These are phyloP conservation scores for Basipetospora sp. DNA, from an alignment of 2,329 filamentous ascomycete species.

Conservation along the genomic window DNA sequence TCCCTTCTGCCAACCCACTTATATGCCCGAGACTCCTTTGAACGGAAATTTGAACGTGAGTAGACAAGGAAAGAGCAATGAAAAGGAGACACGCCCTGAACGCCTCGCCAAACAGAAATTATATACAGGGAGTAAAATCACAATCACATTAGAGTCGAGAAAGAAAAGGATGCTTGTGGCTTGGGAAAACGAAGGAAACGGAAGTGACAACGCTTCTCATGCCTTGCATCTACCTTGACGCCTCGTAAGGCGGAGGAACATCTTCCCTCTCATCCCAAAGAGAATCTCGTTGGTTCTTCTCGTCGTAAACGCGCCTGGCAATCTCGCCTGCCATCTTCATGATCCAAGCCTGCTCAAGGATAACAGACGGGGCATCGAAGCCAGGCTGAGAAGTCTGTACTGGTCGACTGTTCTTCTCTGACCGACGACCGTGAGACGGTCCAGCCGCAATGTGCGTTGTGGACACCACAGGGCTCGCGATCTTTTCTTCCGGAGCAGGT, in stretches of 20 bases:
- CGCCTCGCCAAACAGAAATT: too few relatives aligned
- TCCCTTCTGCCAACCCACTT: too few relatives aligned
- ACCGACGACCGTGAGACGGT: not conserved
- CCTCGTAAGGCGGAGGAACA: constrained; percentile 47
- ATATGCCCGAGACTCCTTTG: too few relatives aligned
- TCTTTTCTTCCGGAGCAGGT: not conserved
- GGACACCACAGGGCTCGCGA: not conserved
- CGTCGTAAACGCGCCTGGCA: constrained; percentile 71
- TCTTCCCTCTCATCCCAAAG: constrained; percentile 43
- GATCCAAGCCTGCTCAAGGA: constrained; percentile 72
- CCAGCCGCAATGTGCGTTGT: too few relatives aligned
- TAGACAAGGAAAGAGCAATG: too few relatives aligned
- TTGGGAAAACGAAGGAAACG: not conserved
- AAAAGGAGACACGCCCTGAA: too few relatives aligned
- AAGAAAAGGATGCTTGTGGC: not conserved
- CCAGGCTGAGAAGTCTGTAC: not conserved
- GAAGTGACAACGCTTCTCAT: not conserved
- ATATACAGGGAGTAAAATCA: too few relatives aligned
- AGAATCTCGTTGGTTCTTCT: constrained; percentile 48
- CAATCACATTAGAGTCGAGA: too few relatives aligned
- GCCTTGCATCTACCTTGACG: constrained; percentile 11
- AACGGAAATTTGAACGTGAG: too few relatives aligned
- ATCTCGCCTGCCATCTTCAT: constrained; percentile 91
- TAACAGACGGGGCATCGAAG: constrained; percentile 29
- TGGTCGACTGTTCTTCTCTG: constrained; percentile 1